phyloP scores from a whole-genome alignment of 768 basidiomycete species.

The Tylopilus sp. region DNA sequence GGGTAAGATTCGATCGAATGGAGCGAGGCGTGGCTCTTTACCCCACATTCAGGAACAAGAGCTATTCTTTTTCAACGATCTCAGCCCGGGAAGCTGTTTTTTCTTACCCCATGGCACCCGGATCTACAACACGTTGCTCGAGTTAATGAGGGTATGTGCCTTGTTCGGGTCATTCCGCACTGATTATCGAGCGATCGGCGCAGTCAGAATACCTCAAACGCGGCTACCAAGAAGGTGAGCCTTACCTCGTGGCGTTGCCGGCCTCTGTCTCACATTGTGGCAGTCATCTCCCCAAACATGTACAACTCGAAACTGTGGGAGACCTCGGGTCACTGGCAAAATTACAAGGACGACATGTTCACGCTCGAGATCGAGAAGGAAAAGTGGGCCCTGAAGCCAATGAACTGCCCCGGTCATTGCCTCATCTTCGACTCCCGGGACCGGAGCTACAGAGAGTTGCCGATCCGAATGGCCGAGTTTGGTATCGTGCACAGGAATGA shows the following conservation, averaged over 20 bases:
- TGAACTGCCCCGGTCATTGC: slow-evolving; percentile 99
- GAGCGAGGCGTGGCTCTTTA: neutral
- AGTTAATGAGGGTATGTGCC: slow-evolving; percentile 78
- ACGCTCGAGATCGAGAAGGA: slow-evolving; percentile 92
- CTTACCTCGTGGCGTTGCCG: neutral
- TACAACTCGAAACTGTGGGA: slow-evolving; percentile 97
- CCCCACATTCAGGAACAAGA: slow-evolving; percentile 73
- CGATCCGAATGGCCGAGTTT: slow-evolving; percentile 97
- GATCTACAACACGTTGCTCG: slow-evolving; percentile 91
- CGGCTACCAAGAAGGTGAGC: slow-evolving; percentile 85
- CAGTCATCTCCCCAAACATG: slow-evolving; percentile 98
- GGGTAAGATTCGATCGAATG: slow-evolving; percentile 37
- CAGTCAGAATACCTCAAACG: slow-evolving; percentile 93
- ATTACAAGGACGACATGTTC: slow-evolving; percentile 99
- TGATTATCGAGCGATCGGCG: slow-evolving; percentile 2
- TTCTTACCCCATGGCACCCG: slow-evolving; percentile 45
- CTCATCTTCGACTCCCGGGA: slow-evolving; percentile 94
- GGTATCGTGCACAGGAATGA: slow-evolving; percentile 97
- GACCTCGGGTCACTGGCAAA: slow-evolving; percentile 96
- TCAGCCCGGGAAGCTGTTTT: slow-evolving; percentile 71
- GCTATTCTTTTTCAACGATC: slow-evolving; percentile 96
- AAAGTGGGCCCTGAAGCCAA: slow-evolving; percentile 93
- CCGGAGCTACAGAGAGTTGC: slow-evolving; percentile 91
- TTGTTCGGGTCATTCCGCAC: slow-evolving; percentile 2
- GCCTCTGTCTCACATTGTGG: slow-evolving; percentile 8